Conservation (phyloP, 108 stramenopile species). For the Licmophora abbreviata region DNA sequence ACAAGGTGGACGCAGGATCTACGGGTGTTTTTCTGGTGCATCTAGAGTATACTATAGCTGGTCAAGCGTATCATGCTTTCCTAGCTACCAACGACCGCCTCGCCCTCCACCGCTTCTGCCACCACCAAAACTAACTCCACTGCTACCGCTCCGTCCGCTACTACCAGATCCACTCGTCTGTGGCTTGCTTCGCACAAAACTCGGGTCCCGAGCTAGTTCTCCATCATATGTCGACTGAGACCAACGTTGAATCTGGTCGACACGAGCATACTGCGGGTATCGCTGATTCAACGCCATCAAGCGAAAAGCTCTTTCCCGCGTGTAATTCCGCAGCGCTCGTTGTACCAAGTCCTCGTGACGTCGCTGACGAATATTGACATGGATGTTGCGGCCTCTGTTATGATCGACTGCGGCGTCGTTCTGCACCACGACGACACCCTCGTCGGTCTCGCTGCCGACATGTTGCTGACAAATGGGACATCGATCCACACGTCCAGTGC, state of each 20-base stretch:
- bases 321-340: slow-evolving; percentile 6
- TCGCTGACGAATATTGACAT: neutral
- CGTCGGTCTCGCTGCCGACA: slow-evolving; percentile 14
- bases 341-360: neutral
- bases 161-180: neutral
- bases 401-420: neutral
- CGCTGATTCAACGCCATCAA: slow-evolving; percentile 16
- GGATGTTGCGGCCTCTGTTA: neutral
- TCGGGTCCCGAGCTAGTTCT: slow-evolving; percentile 21
- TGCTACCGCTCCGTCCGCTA: neutral
- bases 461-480: slow-evolving; percentile 50
- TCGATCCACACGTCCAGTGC: slow-evolving; percentile 22
- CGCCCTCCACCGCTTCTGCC: slow-evolving; percentile 24
- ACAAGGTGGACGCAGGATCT: too few relatives aligned
- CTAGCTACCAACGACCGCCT: slow-evolving; percentile 16
- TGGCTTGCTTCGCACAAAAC: slow-evolving; percentile 22
- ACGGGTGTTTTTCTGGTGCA: too few relatives aligned
- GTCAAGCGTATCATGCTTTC: too few relatives aligned
- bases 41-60: too few relatives aligned
- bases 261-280: slow-evolving; percentile 29
- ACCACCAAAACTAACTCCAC: slow-evolving; percentile 15
- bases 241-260: slow-evolving; percentile 25
- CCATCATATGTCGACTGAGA: slow-evolving; percentile 23
- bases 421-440: neutral
- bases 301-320: slow-evolving; percentile 40